Evolutionary conservation across 805 yeast species (phyloP).

Genomic region (Geotrichum ghanense): DNA sequence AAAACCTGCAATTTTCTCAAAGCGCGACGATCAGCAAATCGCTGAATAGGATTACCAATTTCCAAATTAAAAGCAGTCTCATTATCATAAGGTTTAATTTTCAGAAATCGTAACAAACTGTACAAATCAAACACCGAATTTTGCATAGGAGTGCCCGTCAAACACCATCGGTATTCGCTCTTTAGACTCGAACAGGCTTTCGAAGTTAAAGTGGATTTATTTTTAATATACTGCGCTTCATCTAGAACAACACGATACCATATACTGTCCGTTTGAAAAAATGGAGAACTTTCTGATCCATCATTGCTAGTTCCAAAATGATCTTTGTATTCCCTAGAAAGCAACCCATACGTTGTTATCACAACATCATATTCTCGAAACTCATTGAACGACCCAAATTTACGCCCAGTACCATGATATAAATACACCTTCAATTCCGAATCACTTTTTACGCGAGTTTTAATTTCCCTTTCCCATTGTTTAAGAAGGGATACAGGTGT

Average conservation of each 20-base stretch:
- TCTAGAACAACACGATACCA: constrained; percentile 49
- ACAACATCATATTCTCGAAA: constrained; percentile 57
- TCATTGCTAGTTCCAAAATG: constrained; percentile 30
- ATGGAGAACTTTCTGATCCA: constrained; percentile 17
- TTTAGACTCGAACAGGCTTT: constrained; percentile 31
- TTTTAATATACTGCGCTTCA: constrained; percentile 49
- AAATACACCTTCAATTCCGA: constrained; percentile 38
- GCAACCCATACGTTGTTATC: constrained; percentile 67
- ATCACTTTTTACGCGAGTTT: constrained; percentile 42
- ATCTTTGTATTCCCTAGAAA: constrained; percentile 65
- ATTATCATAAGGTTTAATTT: constrained; percentile 52
- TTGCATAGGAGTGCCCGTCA: constrained; percentile 52
- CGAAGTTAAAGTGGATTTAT: constrained; percentile 33
- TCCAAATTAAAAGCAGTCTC: constrained; percentile 43
- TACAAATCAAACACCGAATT: constrained; percentile 41
- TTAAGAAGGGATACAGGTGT: constrained; percentile 82
- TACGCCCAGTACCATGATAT: constrained; percentile 39
- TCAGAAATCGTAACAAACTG: constrained; percentile 37
- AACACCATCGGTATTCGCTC: constrained; percentile 35
- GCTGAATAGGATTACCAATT: constrained; percentile 41
- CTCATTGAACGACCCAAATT: constrained; percentile 30
- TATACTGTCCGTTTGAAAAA: constrained; percentile 12
- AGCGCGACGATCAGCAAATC: constrained; percentile 27
- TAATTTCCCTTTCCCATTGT: constrained; percentile 77
- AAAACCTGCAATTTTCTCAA: constrained; percentile 54